Percentiles rank a stretch among this genome's conserved stretches.
Evolutionary conservation across 1,284 basidiomycete species (phyloP).

Genomic region (Ustilago xerochloae): DNA sequence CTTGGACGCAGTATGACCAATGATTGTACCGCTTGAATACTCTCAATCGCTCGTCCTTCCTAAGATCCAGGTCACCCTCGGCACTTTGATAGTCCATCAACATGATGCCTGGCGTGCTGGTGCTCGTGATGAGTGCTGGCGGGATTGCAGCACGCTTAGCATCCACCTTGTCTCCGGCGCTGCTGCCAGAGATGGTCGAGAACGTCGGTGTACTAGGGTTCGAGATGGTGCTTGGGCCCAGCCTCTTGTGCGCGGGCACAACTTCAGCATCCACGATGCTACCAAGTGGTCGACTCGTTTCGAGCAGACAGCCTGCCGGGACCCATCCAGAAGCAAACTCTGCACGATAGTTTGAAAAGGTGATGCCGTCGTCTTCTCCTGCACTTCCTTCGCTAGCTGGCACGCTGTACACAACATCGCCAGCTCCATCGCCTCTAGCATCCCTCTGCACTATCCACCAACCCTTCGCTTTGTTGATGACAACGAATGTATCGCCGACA

Average conservation of each 20-base stretch:
- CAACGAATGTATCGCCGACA: slow-evolving; percentile 81
- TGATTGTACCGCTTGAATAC: slow-evolving; percentile 97
- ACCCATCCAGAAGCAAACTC: slow-evolving; percentile 67
- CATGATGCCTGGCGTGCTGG: slow-evolving; percentile 90
- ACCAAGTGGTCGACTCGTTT: slow-evolving; percentile 73
- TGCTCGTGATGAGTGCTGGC: slow-evolving; percentile 87
- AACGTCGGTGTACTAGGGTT: slow-evolving; percentile 44
- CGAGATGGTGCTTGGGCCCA: slow-evolving; percentile 34
- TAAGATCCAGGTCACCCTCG: slow-evolving; percentile 85
- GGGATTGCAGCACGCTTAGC: slow-evolving; percentile 75
- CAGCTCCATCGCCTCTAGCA: slow-evolving; percentile 77
- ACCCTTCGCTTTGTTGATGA: slow-evolving; percentile 89
- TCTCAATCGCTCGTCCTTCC: slow-evolving; percentile 84
- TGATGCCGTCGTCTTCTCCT: slow-evolving; percentile 39
- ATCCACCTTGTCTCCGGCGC: slow-evolving; percentile 14
- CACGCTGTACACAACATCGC: slow-evolving; percentile 79
- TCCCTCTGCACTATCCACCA: slow-evolving; percentile 99
- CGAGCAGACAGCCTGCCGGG: slow-evolving; percentile 83
- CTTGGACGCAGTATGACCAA: slow-evolving; percentile 79
- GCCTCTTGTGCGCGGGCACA: slow-evolving; percentile 1
- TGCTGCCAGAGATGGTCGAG: slow-evolving; percentile 1
- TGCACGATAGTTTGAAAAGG: slow-evolving; percentile 33
- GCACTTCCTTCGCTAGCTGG: slow-evolving; percentile 73
- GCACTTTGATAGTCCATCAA: slow-evolving; percentile 90
- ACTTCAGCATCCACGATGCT: slow-evolving; percentile 61